A percentile compares a stretch with the other conserved stretches of the same genome.
Conservation (phyloP, 108 stramenopile genomes). For the Skeletonema costatum region DNA sequence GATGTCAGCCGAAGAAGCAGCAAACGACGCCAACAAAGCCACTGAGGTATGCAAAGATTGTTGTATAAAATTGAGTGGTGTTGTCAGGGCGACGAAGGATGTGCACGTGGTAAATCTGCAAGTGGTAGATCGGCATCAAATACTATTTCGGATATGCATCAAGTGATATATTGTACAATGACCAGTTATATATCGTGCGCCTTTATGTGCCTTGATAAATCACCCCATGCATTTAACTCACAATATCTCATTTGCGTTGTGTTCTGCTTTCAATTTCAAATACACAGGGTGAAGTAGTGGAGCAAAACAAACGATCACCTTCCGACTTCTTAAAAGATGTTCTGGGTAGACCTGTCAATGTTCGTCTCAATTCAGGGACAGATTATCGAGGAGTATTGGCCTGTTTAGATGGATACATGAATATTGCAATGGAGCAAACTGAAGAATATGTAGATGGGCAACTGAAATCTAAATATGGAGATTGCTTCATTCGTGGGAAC, state of each 20-base stretch:
- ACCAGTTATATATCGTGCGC: not conserved
- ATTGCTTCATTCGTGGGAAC: constrained; percentile 99
- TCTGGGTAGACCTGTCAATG: constrained; percentile 91
- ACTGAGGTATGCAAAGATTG: constrained; percentile 4
- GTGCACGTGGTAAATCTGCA: too few species aligned
- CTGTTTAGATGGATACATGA: constrained; percentile 99
- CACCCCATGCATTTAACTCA: not conserved
- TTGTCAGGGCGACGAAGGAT: not conserved
- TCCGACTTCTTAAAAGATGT: constrained; percentile 90
- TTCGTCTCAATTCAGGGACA: constrained; percentile 96
- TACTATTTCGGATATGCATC: too few species aligned
- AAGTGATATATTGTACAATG: not conserved
- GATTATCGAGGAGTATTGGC: constrained; percentile 96
- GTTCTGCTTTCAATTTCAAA: not conserved
- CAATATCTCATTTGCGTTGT: too few species aligned
- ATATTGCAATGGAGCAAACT: constrained; percentile 99
- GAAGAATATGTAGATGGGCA: constrained; percentile 99
- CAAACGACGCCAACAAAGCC: constrained; percentile 11
- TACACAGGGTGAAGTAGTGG: constrained; percentile 3
- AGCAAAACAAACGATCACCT: constrained; percentile 74
- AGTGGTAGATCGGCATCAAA: too few species aligned
- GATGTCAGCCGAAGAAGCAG: constrained; percentile 14
- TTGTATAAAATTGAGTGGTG: not conserved
- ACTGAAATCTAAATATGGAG: constrained; percentile 97
- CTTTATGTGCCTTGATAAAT: not conserved